phyloP scores from a whole-genome alignment of 179 eudicot species.

The Carnegiea gigantea region DNA sequence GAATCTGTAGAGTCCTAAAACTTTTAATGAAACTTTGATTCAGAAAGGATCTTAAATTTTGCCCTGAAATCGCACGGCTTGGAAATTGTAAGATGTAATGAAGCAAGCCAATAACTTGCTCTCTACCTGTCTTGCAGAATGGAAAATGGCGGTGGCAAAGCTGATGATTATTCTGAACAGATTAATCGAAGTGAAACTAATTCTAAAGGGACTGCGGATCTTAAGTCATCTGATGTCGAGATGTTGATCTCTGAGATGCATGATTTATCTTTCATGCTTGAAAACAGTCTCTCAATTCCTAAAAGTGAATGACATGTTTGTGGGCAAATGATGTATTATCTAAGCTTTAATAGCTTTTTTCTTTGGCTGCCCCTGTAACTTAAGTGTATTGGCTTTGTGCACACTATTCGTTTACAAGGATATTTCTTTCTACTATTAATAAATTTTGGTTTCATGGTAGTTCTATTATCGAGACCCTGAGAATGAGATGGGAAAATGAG shows the following conservation, averaged over 20 bases:
- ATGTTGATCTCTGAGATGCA: slow-evolving; percentile 58
- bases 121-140: slow-evolving; percentile 29
- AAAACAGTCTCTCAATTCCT: slow-evolving; percentile 48
- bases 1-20: not conserved
- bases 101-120: not conserved
- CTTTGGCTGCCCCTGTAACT: no score
- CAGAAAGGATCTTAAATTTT: not conserved
- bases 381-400: no score
- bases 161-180: slow-evolving; percentile 20
- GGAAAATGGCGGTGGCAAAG: slow-evolving; percentile 26
- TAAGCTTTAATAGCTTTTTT: no score
- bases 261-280: slow-evolving; percentile 66
- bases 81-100: not conserved
- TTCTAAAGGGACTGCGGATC: slow-evolving; percentile 7
- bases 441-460: no score
- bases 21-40: not conserved
- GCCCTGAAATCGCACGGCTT: not conserved
- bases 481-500: no score
- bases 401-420: no score
- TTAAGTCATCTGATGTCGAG: slow-evolving; percentile 31
- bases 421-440: no score
- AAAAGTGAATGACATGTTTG: slow-evolving; percentile 26
- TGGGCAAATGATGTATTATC: not conserved
- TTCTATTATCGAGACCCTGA: no score
- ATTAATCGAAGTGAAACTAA: slow-evolving; percentile 22